Base-by-base conservation (phyloP, 2,329 filamentous ascomycete genomes). In the Cercospora brassicicola region DNA sequence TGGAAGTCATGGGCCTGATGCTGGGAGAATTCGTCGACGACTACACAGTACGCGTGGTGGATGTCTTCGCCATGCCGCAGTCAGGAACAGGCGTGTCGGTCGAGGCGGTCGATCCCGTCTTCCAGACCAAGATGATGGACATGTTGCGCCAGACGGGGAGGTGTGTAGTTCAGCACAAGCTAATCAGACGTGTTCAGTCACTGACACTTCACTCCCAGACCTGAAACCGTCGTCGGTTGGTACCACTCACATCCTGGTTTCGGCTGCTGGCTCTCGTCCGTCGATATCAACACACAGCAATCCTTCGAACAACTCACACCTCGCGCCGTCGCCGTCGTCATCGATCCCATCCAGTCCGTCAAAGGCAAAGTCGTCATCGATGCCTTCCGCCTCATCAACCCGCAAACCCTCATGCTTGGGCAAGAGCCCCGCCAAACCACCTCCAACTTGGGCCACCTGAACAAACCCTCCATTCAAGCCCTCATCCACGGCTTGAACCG, bases 61-160 rank as follows among this genome's bases (percentile, higher is more conserved):
- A 99, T 82, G 95, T 99, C 30, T 99, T 99, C 82, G 95, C 95
- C 69, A 99, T 99, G 95, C 95, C 95, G 20, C 95, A 99, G 80
- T 97, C 94, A 75, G 95, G 95, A 82, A 99, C 95, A 1, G 95
- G 95, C 74, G 95, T 99, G 75, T 97, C 93, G 82, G 95, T 99
- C 76, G 95, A 99, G 82, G 96, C 95, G 62, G 95, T 99, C 71
- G 95, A 99, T 79, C 93, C 94, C 9, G 95, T 99, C 36, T 99
- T 99, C 82, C 95, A 99, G 84, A 97, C 93, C 77, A 99, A 97
- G 87, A 99, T 99, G 95, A 99, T 99, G 95, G 95, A 99, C 80
- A 98, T 99, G 95, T 85, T 99, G 79, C 88, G 92, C 78, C 95
- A 99, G 85, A 99, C 95, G 67, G 95, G 95, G 83, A 88, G 95